A percentile compares a stretch with the other conserved stretches of the same genome.
These are phyloP conservation scores for Hygrophoropsis aurantiaca DNA, from an alignment of 768 basidiomycete genomes.

Conservation along the genomic window DNA sequence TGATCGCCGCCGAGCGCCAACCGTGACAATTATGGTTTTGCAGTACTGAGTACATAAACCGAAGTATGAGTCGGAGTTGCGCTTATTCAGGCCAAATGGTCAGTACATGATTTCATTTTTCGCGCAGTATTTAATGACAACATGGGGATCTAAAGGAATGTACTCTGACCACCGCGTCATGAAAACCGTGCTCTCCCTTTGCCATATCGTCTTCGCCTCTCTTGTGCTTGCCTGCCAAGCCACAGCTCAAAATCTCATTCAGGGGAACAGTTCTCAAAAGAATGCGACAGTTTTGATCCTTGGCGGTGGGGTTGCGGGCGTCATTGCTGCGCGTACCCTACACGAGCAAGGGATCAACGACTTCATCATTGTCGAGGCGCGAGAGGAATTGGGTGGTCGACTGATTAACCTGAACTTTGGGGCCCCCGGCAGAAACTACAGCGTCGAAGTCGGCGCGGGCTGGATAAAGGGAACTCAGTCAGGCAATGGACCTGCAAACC, in stretches of 20 bases:
- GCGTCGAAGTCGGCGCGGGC: slow-evolving; percentile 59
- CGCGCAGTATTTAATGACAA: no score
- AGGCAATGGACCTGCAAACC: slow-evolving; percentile 52
- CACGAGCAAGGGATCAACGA: slow-evolving; percentile 51
- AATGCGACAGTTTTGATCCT: slow-evolving; percentile 51
- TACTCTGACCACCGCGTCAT: no score
- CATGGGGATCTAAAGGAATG: no score
- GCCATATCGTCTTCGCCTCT: no score
- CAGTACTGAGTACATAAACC: no score
- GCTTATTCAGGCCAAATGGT: no score
- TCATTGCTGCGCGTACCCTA: slow-evolving; percentile 63
- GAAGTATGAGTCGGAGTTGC: no score
- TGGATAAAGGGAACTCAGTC: slow-evolving; percentile 60
- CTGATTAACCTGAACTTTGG: slow-evolving; percentile 51
- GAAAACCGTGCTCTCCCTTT: no score
- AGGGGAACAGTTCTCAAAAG: neutral
- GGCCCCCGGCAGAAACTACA: slow-evolving; percentile 31
- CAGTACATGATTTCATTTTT: no score
- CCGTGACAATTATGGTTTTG: no score
- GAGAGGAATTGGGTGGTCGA: slow-evolving; percentile 61
- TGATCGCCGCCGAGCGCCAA: no score
- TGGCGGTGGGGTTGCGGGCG: slow-evolving; percentile 65
- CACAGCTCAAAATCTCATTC: slow-evolving; percentile 5
- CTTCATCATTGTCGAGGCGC: slow-evolving; percentile 61
- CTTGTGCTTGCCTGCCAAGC: slow-evolving; percentile 4